Base-by-base conservation (phyloP, 148 eudicot species). In the Camellia granthamiana region DNA sequence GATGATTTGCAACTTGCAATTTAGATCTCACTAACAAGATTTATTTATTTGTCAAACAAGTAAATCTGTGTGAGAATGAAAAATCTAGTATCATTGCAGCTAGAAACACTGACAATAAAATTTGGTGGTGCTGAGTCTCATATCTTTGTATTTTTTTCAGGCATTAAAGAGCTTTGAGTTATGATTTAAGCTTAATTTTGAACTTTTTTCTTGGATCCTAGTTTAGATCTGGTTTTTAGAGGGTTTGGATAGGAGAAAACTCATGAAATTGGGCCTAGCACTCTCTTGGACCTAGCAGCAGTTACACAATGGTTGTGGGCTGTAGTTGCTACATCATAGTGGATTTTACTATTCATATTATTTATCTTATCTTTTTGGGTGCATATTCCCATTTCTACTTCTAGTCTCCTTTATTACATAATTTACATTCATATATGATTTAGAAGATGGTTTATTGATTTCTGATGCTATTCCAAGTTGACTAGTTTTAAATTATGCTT, bases 301-400 rank as follows among this genome's bases (percentile, higher is more conserved):
- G 52, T 49, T 49, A 49, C 52, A 49, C 52, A 49, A 49, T 4
- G 52, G 52, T 58, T 5, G 15, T 75, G 77, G 66, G 42, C 15
- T 38, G 5, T 59, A n/a, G 54, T 71, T 43, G 13, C 42, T 42
- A 4, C 21, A 68, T 79, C 5, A 21, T 78, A 49, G 52, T 49
- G 52, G 52, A 49, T 49, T 4, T 49, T 49, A 5, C 52, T n/a
- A 7, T 47, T n/a, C n/a, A n/a, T 69, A 14, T 69, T 46, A 70
- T 46, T 43, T 70, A 8, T 46, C 13, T 46, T 7, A 70, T 70
- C 55, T 70, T 18, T 70, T 70, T 70, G 74, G 6, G 55, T 46
- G 30, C 74, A 70, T 30, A 70, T 70, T 70, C 55, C 72, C 46
- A 16, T 30, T 46, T 70, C 74, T 70, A 46, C 54, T 21, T 46